Evolutionary conservation across 2,329 filamentous ascomycete species (phyloP), one percentile per base, ranked within the genome.

Genomic region (Pleoardoris graminearum): DNA sequence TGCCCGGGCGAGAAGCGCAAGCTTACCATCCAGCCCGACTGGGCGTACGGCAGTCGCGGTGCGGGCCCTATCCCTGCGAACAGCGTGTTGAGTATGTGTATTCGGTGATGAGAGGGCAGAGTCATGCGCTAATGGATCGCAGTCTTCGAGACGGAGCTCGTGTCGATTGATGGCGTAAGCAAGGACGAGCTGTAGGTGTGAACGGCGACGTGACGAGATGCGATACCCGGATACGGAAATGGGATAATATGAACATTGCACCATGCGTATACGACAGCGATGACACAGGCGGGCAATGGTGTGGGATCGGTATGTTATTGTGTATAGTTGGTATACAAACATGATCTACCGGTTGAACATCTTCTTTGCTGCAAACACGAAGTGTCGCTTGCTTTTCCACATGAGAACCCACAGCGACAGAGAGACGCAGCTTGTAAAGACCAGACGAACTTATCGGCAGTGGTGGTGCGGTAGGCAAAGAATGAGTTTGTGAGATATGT

Each of bases 1-100:
- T 97, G 93, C 77, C 88, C 94, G 64, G 94, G 94, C 59, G 93
- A 99, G 81, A 96, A 96, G 85, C 84, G 76, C 76, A 93, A 86
- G 53, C 79, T 99, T 71, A 97, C 91, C 23, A 94, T 99, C 48
- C 91, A 91, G 46, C 91, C 93, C 19, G 87, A 90, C 72, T 84
- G 87, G 69, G 93, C 87, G 45, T 97, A 97, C 72, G 93, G 93
- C 54, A 78, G 86, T 59, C 83, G 88, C 55, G 82, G 78, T 48
- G 84, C 94, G 73, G 92, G 92, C 1, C 91, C 91, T 19, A 97
- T 97, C 66, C 93, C 93, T 7, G 89, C 84, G 7, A 87, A 87
- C 50, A 87, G 89, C 65, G 94, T 91, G 51, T 77, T 97, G 67
- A 80, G 88, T 90, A 81, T 48, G 82, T 70, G 11, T 10, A 19